phyloP scores from a whole-genome alignment of 345 rosid genomes.

The Eucalyptus cloeziana region DNA sequence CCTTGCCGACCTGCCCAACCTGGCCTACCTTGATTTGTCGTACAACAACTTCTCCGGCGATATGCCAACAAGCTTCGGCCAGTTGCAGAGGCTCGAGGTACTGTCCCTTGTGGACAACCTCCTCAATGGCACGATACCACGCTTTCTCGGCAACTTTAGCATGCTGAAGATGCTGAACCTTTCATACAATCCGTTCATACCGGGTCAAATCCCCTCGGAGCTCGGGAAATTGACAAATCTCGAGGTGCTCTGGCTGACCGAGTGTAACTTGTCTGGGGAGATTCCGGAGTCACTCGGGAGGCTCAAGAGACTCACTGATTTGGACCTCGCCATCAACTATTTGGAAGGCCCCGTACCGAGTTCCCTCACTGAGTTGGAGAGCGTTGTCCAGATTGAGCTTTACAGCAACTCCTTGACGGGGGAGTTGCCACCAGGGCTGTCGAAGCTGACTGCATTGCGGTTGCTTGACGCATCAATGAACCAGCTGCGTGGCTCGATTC shows the following conservation, averaged over 20 bases:
- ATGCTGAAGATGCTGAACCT: slow-evolving; percentile 63
- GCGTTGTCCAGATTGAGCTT: slow-evolving; percentile 80
- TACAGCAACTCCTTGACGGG: slow-evolving; percentile 89
- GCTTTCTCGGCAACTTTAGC: slow-evolving; percentile 50
- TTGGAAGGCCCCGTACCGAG: slow-evolving; percentile 57
- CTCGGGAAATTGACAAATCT: slow-evolving; percentile 69
- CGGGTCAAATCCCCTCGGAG: slow-evolving; percentile 74
- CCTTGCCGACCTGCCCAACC: slow-evolving; percentile 38
- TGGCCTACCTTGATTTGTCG: slow-evolving; percentile 52
- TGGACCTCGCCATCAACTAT: slow-evolving; percentile 70
- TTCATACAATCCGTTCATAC: slow-evolving; percentile 75
- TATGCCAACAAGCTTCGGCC: slow-evolving; percentile 54
- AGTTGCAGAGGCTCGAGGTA: slow-evolving; percentile 65
- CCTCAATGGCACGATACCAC: slow-evolving; percentile 57
- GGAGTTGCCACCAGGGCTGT: slow-evolving; percentile 41
- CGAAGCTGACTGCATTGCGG: slow-evolving; percentile 46
- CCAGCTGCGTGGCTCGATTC: slow-evolving; percentile 50
- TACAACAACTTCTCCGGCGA: slow-evolving; percentile 80
- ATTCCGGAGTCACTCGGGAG: slow-evolving; percentile 81
- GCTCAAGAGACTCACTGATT: slow-evolving; percentile 52
- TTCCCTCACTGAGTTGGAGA: slow-evolving; percentile 44
- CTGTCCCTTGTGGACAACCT: slow-evolving; percentile 66
- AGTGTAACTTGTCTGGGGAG: slow-evolving; percentile 60
- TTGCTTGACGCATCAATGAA: slow-evolving; percentile 88
- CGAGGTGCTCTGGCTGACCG: slow-evolving; percentile 89